Percentiles rank a stretch among this genome's conserved stretches.
Conservation (phyloP, 176 grass and related monocot genomes). For the Miscanthus lutarioriparius region DNA sequence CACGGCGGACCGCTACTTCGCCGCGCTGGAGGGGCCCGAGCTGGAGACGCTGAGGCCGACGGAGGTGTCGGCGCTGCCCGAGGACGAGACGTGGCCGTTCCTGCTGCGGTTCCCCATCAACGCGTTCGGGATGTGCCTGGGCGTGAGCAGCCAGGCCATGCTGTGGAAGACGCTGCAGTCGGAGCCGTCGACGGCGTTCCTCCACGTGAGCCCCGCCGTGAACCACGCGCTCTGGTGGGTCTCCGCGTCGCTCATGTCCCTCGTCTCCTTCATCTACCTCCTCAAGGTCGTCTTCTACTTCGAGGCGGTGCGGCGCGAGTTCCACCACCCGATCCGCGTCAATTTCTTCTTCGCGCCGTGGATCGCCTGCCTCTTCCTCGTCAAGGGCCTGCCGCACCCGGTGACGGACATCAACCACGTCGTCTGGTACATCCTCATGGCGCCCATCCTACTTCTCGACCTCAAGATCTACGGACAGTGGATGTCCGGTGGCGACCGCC, state of each 20-base stretch:
- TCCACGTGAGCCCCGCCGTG: not conserved
- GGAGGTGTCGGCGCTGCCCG: constrained; percentile 59
- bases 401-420: not conserved
- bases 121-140: constrained; percentile 78
- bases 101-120: constrained; percentile 75
- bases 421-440: constrained; percentile 69
- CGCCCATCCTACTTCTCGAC: constrained; percentile 48
- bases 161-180: constrained; percentile 67
- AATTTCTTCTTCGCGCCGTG: not conserved
- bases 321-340: not conserved
- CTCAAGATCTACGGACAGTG: constrained; percentile 87
- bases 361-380: not conserved
- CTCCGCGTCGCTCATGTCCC: not conserved
- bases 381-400: not conserved
- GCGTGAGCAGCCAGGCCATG: constrained; percentile 76
- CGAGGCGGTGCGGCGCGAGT: not conserved
- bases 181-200: not conserved
- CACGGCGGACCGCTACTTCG: constrained; percentile 70
- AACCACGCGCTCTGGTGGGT: not conserved
- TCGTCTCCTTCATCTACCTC: not conserved
- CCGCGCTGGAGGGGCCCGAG: constrained; percentile 77
- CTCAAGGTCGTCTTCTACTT: not conserved
- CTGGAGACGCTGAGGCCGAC: constrained; percentile 62
- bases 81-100: constrained; percentile 88
- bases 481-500: constrained; percentile 70